These are phyloP conservation scores for Aspergillus biplanus DNA, from an alignment of 495 filamentous ascomycete species.

Conservation along the genomic window DNA sequence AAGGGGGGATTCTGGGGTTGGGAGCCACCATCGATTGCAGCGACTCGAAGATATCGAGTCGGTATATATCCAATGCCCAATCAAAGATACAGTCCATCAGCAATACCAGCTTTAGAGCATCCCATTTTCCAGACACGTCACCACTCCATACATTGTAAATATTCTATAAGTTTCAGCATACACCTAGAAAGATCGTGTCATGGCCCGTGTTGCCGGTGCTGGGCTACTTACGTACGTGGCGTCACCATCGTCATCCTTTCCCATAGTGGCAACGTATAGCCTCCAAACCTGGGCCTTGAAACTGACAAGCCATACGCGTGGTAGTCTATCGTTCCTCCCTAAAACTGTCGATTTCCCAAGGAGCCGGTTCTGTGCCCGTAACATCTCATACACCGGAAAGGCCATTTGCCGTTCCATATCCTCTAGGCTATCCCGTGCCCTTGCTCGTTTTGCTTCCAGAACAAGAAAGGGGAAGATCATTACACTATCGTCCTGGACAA, in stretches of 20 bases:
- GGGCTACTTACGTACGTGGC: neutral
- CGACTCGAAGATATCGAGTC: neutral
- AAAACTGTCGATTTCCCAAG: neutral
- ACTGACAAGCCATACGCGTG: constrained; percentile 1
- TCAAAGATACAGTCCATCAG: neutral
- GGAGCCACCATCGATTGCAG: neutral
- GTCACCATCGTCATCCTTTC: neutral
- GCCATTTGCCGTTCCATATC: constrained; percentile 10
- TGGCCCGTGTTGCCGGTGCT: too few species aligned
- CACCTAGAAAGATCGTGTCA: too few species aligned
- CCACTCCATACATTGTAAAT: constrained; percentile 6
- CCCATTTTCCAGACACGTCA: neutral
- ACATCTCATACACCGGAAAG: constrained; percentile 6
- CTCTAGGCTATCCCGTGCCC: neutral
- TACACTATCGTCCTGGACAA: neutral
- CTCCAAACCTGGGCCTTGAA: constrained; percentile 3
- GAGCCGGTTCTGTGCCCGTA: constrained; percentile 3
- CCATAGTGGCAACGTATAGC: neutral
- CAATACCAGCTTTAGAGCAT: neutral
- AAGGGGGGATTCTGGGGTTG: neutral
- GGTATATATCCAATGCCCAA: constrained; percentile 1
- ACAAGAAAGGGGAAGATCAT: constrained; percentile 4
- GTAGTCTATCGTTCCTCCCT: neutral
- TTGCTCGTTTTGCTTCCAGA: constrained; percentile 3
- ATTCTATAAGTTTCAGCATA: neutral